A percentile compares a stretch with the other conserved stretches of the same genome.
Evolutionary conservation across 2,329 filamentous ascomycete genomes (phyloP).

Genomic region (Ophidiomyces ophidiicola): DNA sequence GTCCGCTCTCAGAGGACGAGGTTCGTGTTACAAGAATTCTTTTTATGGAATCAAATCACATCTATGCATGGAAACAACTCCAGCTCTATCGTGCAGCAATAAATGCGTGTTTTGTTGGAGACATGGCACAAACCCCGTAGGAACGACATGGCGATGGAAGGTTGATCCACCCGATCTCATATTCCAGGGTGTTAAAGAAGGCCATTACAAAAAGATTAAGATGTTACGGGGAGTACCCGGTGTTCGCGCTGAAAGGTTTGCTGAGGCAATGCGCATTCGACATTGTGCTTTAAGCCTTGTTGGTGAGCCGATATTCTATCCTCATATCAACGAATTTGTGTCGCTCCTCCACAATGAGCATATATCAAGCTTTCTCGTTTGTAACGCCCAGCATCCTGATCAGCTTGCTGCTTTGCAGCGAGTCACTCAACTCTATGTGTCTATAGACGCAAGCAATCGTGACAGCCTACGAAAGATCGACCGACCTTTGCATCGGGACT

Average conservation of each 20-base stretch:
- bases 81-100: conserved; percentile 89
- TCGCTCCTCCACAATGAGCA: conserved; percentile 69
- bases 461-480: conserved; percentile 83
- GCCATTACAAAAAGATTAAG: conserved; percentile 95
- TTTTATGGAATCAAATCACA: conserved; percentile 96
- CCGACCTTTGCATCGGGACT: conserved; percentile 83
- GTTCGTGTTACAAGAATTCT: conserved; percentile 94
- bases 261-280: conserved; percentile 81
- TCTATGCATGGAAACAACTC: conserved; percentile 96
- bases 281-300: conserved; percentile 89
- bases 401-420: conserved; percentile 69
- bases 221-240: conserved; percentile 91
- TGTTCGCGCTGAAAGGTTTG: conserved; percentile 79
- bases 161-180: conserved; percentile 84
- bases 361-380: conserved; percentile 90
- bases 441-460: conserved; percentile 84
- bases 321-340: conserved; percentile 87
- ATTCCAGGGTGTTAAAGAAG: conserved; percentile 77
- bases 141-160: conserved; percentile 92
- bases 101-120: conserved; percentile 99
- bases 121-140: conserved; percentile 92
- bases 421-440: conserved; percentile 92
- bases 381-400: conserved; percentile 92
- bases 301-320: conserved; percentile 97
- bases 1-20: conserved; percentile 80